These are phyloP conservation scores for Alisma plantagoaquatica DNA, from an alignment of 106 monocot genomes.

Conservation along the genomic window DNA sequence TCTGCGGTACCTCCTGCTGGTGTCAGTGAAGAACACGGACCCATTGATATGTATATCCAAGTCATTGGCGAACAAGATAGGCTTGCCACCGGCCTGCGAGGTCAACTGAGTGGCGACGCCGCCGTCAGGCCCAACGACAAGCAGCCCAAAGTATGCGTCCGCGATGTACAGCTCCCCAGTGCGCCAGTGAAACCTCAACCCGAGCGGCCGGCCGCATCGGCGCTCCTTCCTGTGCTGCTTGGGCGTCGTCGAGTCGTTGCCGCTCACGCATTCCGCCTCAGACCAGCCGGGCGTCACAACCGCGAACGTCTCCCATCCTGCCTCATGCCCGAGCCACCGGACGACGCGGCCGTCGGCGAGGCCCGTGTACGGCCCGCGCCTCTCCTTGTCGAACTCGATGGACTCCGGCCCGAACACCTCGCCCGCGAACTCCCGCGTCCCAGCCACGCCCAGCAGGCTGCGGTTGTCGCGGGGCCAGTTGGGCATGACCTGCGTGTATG, in stretches of 20 bases:
- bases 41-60: slow-evolving; percentile 79
- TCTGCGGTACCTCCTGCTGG: slow-evolving; percentile 69
- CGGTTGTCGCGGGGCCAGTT: slow-evolving; percentile 53
- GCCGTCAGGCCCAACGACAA: slow-evolving; percentile 40
- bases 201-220: slow-evolving; percentile 82
- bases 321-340: slow-evolving; percentile 56
- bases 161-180: slow-evolving; percentile 83
- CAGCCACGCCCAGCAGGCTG: slow-evolving; percentile 48
- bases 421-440: slow-evolving; percentile 51
- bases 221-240: slow-evolving; percentile 60
- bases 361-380: slow-evolving; percentile 75
- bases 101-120: slow-evolving; percentile 57
- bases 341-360: slow-evolving; percentile 85
- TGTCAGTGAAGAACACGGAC: slow-evolving; percentile 86
- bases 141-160: slow-evolving; percentile 72
- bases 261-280: slow-evolving; percentile 38
- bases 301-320: slow-evolving; percentile 86
- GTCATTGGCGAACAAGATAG: slow-evolving; percentile 81
- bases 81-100: slow-evolving; percentile 39
- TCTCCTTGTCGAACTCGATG: slow-evolving; percentile 58
- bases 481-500: slow-evolving; percentile 56
- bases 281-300: slow-evolving; percentile 54
- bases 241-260: slow-evolving; percentile 43
- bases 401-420: slow-evolving; percentile 91
- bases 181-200: slow-evolving; percentile 47